Evolutionary conservation across 2,329 filamentous ascomycete species (phyloP).

Genomic region (Monosporascus sp.): DNA sequence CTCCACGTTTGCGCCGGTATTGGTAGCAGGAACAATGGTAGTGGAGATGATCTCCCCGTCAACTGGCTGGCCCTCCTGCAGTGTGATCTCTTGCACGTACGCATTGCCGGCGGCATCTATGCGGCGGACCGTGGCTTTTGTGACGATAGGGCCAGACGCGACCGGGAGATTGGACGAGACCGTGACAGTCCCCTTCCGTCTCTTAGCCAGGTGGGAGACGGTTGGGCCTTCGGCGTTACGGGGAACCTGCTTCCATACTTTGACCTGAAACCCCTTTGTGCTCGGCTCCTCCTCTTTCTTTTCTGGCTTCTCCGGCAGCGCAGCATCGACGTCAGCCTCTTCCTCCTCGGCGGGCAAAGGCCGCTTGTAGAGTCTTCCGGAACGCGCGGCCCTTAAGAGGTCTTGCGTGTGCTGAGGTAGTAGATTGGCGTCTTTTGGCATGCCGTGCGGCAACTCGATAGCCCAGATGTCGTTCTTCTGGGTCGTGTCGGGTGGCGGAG

Average conservation of each 20-base stretch:
- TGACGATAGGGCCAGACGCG: conserved; percentile 53
- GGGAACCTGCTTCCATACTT: conserved; percentile 57
- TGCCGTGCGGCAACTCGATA: conserved; percentile 67
- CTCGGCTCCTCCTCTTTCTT: conserved; percentile 59
- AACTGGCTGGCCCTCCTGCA: conserved; percentile 71
- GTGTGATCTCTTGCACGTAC: conserved; percentile 76
- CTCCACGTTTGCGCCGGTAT: conserved; percentile 51
- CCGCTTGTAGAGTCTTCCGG: conserved; percentile 70
- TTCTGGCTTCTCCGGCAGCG: conserved; percentile 44
- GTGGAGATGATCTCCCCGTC: conserved; percentile 75
- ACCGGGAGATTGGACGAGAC: conserved; percentile 46
- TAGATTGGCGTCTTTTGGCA: conserved; percentile 81
- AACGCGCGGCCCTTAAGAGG: conserved; percentile 73
- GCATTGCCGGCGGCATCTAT: conserved; percentile 74
- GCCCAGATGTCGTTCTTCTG: conserved; percentile 65
- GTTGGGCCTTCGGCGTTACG: conserved; percentile 50
- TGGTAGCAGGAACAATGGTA: conserved; percentile 47
- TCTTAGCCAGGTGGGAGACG: conserved; percentile 53
- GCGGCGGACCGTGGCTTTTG: conserved; percentile 74
- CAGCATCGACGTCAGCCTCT: conserved; percentile 44
- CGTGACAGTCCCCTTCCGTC: conserved; percentile 55
- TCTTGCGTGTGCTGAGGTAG: conserved; percentile 76
- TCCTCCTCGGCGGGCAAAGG: conserved; percentile 58
- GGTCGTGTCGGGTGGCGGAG: conserved; percentile 55
- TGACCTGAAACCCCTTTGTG: conserved; percentile 48